Evolutionary conservation across 371 early-diverging fungal species (phyloP).

Genomic region (Coemansia sp.): DNA sequence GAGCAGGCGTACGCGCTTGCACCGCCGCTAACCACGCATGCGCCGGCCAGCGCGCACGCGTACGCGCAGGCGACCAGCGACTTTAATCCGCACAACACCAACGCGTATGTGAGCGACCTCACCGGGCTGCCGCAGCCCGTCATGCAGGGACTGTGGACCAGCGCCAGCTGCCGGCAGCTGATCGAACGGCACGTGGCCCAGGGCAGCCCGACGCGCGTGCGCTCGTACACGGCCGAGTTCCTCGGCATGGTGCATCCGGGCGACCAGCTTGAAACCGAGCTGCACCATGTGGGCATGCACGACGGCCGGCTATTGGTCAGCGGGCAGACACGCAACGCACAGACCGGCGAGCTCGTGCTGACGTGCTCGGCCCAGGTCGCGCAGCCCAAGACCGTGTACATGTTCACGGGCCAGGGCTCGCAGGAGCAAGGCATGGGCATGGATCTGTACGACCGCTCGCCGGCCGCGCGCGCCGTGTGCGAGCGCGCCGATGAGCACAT

Average conservation of each 20-base stretch:
- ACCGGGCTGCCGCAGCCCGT: conserved; percentile 87
- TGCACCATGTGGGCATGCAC: conserved; percentile 92
- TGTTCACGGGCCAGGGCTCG: conserved; percentile 97
- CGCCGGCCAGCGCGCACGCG: conserved; percentile 68
- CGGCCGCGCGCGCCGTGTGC: conserved; percentile 87
- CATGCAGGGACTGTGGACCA: conserved; percentile 96
- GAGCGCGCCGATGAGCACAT: conserved; percentile 91
- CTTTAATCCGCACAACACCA: conserved; percentile 93
- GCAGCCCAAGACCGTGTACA: conserved; percentile 88
- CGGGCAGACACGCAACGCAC: conserved; percentile 81
- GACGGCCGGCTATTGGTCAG: conserved; percentile 89
- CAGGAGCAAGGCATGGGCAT: conserved; percentile 97
- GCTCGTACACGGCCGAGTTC: conserved; percentile 78
- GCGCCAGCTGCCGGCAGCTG: conserved; percentile 88
- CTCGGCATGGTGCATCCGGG: conserved; percentile 86
- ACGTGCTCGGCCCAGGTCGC: conserved; percentile 90
- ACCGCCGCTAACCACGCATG: conserved; percentile 70
- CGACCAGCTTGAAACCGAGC: conserved; percentile 82
- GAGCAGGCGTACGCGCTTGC: conserved; percentile 78
- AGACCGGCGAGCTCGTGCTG: conserved; percentile 77
- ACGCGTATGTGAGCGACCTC: conserved; percentile 89
- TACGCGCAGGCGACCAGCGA: conserved; percentile 88
- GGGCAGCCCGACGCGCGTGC: conserved; percentile 85
- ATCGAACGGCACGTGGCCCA: conserved; percentile 92
- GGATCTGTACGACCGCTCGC: conserved; percentile 85